These are phyloP conservation scores for Amaranthus hypochondriacus DNA, from an alignment of 148 eudicot genomes.

Conservation along the genomic window DNA sequence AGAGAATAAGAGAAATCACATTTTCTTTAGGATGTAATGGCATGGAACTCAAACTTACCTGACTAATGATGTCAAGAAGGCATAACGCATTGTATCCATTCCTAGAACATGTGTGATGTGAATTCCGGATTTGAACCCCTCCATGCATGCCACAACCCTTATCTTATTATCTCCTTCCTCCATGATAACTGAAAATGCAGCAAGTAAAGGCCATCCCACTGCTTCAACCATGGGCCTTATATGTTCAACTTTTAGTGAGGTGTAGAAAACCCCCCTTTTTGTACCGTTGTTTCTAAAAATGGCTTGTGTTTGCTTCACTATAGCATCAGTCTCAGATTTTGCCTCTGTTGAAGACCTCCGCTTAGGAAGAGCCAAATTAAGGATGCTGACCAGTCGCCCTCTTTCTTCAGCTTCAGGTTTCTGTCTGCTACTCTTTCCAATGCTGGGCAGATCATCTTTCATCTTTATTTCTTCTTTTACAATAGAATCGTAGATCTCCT, in stretches of 20 bases:
- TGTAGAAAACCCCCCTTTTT: constrained; percentile 82
- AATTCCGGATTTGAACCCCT: constrained; percentile 92
- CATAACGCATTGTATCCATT: constrained; percentile 99
- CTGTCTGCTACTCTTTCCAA: constrained; percentile 57
- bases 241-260: constrained; percentile 78
- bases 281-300: constrained; percentile 65
- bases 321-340: constrained; percentile 81
- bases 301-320: constrained; percentile 80
- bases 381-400: constrained; percentile 84
- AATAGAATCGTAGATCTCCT: constrained; percentile 92
- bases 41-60: constrained; percentile 42
- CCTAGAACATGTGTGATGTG: constrained; percentile 87
- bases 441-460: constrained; percentile 64
- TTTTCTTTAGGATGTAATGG: constrained; percentile 1
- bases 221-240: constrained; percentile 95
- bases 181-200: constrained; percentile 96
- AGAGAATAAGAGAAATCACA: background rate
- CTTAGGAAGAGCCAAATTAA: constrained; percentile 88
- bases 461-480: constrained; percentile 91
- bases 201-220: constrained; percentile 98
- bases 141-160: constrained; percentile 86
- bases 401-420: constrained; percentile 87
- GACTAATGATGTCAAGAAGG: constrained; percentile 80
- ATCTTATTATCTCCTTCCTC: constrained; percentile 94
- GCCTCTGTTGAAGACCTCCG: constrained; percentile 49